Conservation (phyloP, 73 alveolate genomes). For the Paramecium primaurelia region DNA sequence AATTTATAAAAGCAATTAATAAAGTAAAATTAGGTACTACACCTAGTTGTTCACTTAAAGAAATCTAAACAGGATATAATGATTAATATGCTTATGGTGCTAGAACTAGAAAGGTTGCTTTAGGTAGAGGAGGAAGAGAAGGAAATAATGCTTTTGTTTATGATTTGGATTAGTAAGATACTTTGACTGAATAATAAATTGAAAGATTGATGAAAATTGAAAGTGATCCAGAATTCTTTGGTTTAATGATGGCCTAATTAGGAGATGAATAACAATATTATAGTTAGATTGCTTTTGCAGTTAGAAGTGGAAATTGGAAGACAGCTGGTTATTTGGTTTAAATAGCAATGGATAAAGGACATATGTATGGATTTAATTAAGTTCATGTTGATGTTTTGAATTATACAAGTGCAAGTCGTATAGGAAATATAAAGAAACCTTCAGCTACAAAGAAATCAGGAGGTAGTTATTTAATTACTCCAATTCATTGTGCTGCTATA, state of each 20-base stretch:
- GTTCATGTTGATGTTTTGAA: constrained; percentile 87
- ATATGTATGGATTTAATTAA: constrained; percentile 88
- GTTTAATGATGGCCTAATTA: constrained; percentile 70
- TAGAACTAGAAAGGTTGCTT: constrained; percentile 82
- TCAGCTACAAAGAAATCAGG: constrained; percentile 83
- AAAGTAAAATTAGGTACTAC: constrained; percentile 47
- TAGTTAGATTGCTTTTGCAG: constrained; percentile 71
- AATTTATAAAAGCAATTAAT: constrained; percentile 60
- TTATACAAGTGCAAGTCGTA: not conserved
- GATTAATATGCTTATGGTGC: constrained; percentile 87
- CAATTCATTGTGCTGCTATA: constrained; percentile 96
- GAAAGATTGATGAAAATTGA: constrained; percentile 65
- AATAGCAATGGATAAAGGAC: constrained; percentile 68
- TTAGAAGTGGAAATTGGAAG: constrained; percentile 88
- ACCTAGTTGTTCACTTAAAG: constrained; percentile 70
- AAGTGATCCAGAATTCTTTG: constrained; percentile 70
- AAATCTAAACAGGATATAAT: constrained; percentile 87
- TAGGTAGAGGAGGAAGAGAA: constrained; percentile 95
- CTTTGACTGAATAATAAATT: not conserved
- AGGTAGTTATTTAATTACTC: constrained; percentile 86
- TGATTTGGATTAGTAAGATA: constrained; percentile 63
- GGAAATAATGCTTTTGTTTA: constrained; percentile 98
- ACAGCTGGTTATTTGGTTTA: constrained; percentile 79
- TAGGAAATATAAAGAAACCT: not conserved
- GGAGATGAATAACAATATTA: constrained; percentile 61